Evolutionary conservation across 108 stramenopile genomes (phyloP).

Genomic region (Cyclotella atomus): DNA sequence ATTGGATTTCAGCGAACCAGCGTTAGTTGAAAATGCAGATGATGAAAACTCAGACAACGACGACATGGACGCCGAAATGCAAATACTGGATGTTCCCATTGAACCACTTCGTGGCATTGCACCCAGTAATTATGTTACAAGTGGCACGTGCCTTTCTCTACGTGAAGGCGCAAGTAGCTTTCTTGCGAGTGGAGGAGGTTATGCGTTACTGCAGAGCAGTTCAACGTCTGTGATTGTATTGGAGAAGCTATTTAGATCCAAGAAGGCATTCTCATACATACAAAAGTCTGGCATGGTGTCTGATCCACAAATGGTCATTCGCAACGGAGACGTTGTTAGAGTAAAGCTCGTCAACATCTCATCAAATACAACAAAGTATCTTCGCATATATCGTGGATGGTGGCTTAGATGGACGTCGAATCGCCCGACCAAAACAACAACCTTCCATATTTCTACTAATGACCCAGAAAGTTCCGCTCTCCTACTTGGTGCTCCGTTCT

Average conservation of each 20-base stretch:
- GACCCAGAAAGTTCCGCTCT: constrained; percentile 48
- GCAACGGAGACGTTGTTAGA: constrained; percentile 81
- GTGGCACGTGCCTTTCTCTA: constrained; percentile 62
- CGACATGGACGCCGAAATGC: constrained; percentile 42
- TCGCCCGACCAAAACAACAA: constrained; percentile 69
- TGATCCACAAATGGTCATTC: constrained; percentile 48
- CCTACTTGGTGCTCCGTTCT: constrained; percentile 72
- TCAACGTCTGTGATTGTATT: constrained; percentile 52
- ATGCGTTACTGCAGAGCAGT: constrained; percentile 73
- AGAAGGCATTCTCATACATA: constrained; percentile 11
- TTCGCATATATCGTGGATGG: constrained; percentile 90
- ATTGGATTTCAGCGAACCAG: constrained; percentile 4
- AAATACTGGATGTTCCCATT: constrained; percentile 39
- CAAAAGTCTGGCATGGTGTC: constrained; percentile 4
- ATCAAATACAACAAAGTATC: constrained; percentile 61
- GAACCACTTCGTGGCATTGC: constrained; percentile 43
- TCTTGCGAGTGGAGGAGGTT: constrained; percentile 78
- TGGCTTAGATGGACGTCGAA: constrained; percentile 89
- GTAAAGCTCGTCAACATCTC: constrained; percentile 63
- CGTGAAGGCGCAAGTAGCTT: constrained; percentile 55
- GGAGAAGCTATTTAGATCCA: constrained; percentile 55
- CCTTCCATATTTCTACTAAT: constrained; percentile 61
- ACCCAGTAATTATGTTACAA: constrained; percentile 62
- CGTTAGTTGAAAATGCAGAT: constrained; percentile 15
- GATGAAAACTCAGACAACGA: constrained; percentile 18